Conservation (phyloP, 1,284 basidiomycete genomes). For the Trichosporon coremiiforme region DNA sequence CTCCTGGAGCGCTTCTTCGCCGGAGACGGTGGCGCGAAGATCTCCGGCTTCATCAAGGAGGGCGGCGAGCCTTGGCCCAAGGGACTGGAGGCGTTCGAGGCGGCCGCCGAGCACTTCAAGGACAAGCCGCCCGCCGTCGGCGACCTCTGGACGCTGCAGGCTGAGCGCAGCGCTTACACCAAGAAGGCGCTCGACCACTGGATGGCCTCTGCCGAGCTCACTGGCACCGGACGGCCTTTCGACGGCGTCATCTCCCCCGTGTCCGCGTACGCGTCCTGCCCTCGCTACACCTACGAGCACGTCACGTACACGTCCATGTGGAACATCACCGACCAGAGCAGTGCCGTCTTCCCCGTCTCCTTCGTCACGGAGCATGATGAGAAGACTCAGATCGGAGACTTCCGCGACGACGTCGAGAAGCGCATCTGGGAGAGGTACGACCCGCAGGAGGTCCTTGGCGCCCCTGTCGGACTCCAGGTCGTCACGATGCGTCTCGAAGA, state of each 20-base stretch:
- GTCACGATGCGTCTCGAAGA: constrained; percentile 68
- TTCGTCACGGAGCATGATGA: constrained; percentile 60
- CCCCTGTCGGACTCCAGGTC: constrained; percentile 70
- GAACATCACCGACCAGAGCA: constrained; percentile 46
- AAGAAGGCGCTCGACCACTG: constrained; percentile 44
- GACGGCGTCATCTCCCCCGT: constrained; percentile 47
- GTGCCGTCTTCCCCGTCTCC: constrained; percentile 68
- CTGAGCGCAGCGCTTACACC: constrained; percentile 37
- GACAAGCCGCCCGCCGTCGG: constrained; percentile 35
- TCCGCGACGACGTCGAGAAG: constrained; percentile 61
- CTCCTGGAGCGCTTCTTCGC: constrained; percentile 43
- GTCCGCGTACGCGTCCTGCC: constrained; percentile 39
- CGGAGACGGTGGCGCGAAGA: constrained; percentile 49
- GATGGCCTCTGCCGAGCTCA: constrained; percentile 36
- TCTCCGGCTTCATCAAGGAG: constrained; percentile 35
- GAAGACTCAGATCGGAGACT: constrained; percentile 55
- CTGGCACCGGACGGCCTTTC: constrained; percentile 47
- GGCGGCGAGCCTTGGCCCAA: constrained; percentile 44
- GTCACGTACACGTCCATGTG: constrained; percentile 48
- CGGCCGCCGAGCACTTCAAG: constrained; percentile 29
- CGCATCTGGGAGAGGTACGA: constrained; percentile 63
- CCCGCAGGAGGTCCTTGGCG: constrained; percentile 63
- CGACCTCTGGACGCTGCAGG: constrained; percentile 43
- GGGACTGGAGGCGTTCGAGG: constrained; percentile 35
- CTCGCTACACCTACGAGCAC: constrained; percentile 39